Percentiles rank a stretch among this genome's conserved stretches.
phyloP scores from a whole-genome alignment of 2,329 filamentous ascomycete species.

The Penicillium sp. region DNA sequence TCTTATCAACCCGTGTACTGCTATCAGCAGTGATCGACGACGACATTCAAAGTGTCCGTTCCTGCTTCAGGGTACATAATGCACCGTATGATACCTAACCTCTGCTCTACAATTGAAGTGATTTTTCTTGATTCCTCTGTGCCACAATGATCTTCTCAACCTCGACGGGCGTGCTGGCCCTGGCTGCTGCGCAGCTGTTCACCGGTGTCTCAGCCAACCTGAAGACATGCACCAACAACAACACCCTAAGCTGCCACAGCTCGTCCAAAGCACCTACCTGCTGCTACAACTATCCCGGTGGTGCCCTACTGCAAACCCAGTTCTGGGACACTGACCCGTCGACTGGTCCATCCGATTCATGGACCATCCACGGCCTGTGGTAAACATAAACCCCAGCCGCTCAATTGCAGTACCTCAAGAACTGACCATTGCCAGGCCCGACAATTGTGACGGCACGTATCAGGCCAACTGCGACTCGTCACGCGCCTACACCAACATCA shows the following conservation, averaged over 20 bases:
- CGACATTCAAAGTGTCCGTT: background rate
- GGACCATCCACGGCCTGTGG: constrained; percentile 58
- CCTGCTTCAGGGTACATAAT: background rate
- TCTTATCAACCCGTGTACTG: constrained; percentile 29
- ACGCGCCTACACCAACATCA: constrained; percentile 56
- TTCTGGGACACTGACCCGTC: constrained; percentile 57
- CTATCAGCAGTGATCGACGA: constrained; percentile 12
- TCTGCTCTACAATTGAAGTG: constrained; percentile 1
- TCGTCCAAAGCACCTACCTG: constrained; percentile 49
- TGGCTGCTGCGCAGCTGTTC: constrained; percentile 20
- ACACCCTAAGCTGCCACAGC: constrained; percentile 54
- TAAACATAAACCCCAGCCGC: constrained; percentile 22
- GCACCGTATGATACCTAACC: background rate
- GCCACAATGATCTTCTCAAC: constrained; percentile 19
- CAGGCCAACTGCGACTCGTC: constrained; percentile 52
- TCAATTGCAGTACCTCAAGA: background rate
- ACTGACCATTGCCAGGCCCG: constrained; percentile 34
- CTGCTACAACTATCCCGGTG: constrained; percentile 58
- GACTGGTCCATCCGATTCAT: constrained; percentile 52
- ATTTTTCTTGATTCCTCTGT: background rate
- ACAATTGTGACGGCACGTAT: constrained; percentile 56
- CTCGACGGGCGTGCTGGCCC: constrained; percentile 23
- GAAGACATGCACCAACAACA: constrained; percentile 30
- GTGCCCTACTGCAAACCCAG: constrained; percentile 55
- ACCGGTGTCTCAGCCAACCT: constrained; percentile 23